Base-by-base conservation (phyloP, 2,329 filamentous ascomycete species). In the Ophiostoma ulmi region DNA sequence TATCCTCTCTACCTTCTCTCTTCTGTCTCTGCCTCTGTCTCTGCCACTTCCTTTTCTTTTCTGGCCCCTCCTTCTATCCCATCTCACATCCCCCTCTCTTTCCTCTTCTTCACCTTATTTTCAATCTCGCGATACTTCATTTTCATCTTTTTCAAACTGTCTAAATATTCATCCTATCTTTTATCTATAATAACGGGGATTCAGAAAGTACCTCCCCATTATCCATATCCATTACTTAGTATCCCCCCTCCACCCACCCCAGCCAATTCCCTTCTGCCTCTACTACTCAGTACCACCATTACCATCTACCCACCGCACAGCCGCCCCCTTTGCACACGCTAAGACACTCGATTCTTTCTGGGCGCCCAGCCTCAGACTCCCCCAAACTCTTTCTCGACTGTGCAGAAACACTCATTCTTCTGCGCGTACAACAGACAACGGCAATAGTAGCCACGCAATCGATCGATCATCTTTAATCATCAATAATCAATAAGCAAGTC, bases 311-410 rank as follows among this genome's bases (percentile, higher is more conserved):
- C 63, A 38, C 36, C 65, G 65, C 65, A 44, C 65, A 31, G 65
- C 65, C 65, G 38, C 65, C 65, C 65, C 65, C 65, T 67, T 67
- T 44, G 65, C 65, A 67, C 31, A 69, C 68, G 70, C 70, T 48
- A 69, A 35, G 44, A 35, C 22, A 55, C 48, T 58, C 44, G 70
- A 69, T 41, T 63, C 44, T 69, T 63, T 71, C 70, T 71, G 63
- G 70, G 70, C 70, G 70, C 70, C 70, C 70, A 71, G 70, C 63
- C 70, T 65, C 68, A 69, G 52, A 26, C 44, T 41, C 26, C 68
- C 26, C 63, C 48, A 65, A 61, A 26, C 22, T 52, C 38, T 71
- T 36, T 35, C 36, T 66, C 31, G 10, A 35, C 58, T 44, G n/a
- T 64, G 63, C 63, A 67, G 65, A 67, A 66, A 35, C 65, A 44